Base-by-base conservation (phyloP, 75 land plant genomes). In the Sequoiadendron giganteum region DNA sequence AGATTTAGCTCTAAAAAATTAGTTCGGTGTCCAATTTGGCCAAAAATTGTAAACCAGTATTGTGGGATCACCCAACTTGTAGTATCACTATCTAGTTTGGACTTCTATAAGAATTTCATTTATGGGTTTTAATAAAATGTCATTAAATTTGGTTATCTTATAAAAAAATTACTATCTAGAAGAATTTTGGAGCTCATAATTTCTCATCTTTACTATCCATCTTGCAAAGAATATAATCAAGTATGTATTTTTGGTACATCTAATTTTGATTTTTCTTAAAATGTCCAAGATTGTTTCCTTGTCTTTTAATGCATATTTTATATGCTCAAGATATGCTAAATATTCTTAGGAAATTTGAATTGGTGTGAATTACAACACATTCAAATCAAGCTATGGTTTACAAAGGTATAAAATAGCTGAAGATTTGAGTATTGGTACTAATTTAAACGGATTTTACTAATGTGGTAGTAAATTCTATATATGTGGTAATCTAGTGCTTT, bases 221-320 rank as follows among this genome's bases (percentile, higher is more conserved):
- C 32, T 9, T 89, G 84, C 90, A 93, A 92, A 89, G 18, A 90
- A 55, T 80, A 77, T 1, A 14, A 0, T 14, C 0, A 13, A 54
- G 2, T 21, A 25, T 32, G 9, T n/a, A 18, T 73, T 5, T 49
- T 52, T 79, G 5, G 21, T 80, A 0, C 10, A 13, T 54, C 15
- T 54, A 14, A 54, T 38, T 84, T n/a, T 88, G 25, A 39, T 85
- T 85, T 40, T 32, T 9, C 34, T n/a, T 25, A 68, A 68, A 68
- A 68, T 68, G 6, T 1, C 72, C 72, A 2, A 21, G 30, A 1
- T 28, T 25, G 28, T 54, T 54, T 14, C 15, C 56, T 54, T 54
- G 15, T 68, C 1, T 25, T 28, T 28, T 25, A 16, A 25, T 68
- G 2, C 42, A 68, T 25, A 68, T 68, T 68, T 28, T 68, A 25